Percentiles rank a stretch among this genome's conserved stretches.
Conservation (phyloP, 352 stramenopile species). For the Pythium insidiosum region DNA sequence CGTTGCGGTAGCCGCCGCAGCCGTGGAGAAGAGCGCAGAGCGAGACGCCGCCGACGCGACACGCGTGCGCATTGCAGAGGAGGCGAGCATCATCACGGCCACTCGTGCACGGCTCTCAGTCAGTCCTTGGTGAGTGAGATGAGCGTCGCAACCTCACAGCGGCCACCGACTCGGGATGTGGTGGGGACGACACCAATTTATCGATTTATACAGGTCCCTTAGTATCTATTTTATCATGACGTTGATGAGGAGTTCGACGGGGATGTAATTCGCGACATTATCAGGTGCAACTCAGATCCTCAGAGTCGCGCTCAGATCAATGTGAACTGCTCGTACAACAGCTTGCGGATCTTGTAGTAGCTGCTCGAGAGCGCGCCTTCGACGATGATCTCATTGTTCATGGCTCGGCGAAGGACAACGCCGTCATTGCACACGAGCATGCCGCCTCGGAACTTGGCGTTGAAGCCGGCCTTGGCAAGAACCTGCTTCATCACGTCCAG, state of each 20-base stretch:
- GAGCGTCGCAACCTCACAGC: too few relatives aligned
- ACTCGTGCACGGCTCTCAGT: too few relatives aligned
- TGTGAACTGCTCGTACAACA: slow-evolving; percentile 86
- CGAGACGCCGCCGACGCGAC: slow-evolving; percentile 16
- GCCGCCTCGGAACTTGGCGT: slow-evolving; percentile 84
- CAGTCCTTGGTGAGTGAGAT: too few relatives aligned
- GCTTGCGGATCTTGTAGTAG: slow-evolving; percentile 82
- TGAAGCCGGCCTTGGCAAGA: slow-evolving; percentile 77
- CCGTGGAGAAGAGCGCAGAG: slow-evolving; percentile 29
- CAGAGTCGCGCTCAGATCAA: slow-evolving; percentile 66
- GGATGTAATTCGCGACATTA: slow-evolving; percentile 1
- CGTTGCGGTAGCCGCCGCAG: slow-evolving; percentile 16
- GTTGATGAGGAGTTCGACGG: slow-evolving; percentile 8
- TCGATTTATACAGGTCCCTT: slow-evolving; percentile 5
- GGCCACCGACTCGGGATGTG: slow-evolving; percentile 17
- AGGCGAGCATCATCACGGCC: slow-evolving; percentile 5
- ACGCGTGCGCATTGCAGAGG: slow-evolving; percentile 21
- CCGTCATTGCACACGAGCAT: slow-evolving; percentile 88
- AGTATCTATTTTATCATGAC: background rate
- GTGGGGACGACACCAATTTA: slow-evolving; percentile 8
- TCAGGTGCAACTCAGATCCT: background rate
- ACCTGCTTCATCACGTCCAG: slow-evolving; percentile 87
- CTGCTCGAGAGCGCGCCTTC: slow-evolving; percentile 77
- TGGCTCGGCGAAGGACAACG: slow-evolving; percentile 76
- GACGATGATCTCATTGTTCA: slow-evolving; percentile 86